Conservation (phyloP, 1,139 yeast species). For the Protomyces inundatus region DNA sequence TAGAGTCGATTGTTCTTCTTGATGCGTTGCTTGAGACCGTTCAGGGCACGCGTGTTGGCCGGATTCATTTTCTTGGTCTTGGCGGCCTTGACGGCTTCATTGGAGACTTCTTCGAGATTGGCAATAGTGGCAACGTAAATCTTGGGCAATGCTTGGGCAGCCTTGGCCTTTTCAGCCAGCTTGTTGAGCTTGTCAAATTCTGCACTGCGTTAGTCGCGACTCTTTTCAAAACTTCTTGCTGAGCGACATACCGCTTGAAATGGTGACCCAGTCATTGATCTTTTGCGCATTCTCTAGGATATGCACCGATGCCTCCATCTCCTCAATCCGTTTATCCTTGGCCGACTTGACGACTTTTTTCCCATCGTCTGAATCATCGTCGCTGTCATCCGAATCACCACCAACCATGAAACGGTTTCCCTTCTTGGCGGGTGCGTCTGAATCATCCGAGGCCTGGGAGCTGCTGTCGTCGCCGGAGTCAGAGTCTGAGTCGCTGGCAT, state of each 20-base stretch:
- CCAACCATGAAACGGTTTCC: slow-evolving; percentile 38
- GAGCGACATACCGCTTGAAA: slow-evolving; percentile 42
- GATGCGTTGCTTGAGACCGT: slow-evolving; percentile 81
- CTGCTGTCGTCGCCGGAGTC: not conserved
- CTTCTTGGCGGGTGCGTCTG: slow-evolving; percentile 43
- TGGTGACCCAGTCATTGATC: slow-evolving; percentile 74
- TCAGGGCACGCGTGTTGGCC: slow-evolving; percentile 78
- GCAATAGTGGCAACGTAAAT: slow-evolving; percentile 64
- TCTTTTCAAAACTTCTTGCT: not conserved
- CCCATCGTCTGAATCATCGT: slow-evolving; percentile 57
- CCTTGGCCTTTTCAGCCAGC: slow-evolving; percentile 64
- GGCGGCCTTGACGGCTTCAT: slow-evolving; percentile 54
- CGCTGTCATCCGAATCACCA: slow-evolving; percentile 50
- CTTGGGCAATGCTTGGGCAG: slow-evolving; percentile 63
- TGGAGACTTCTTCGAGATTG: slow-evolving; percentile 65
- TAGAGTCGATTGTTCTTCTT: slow-evolving; percentile 71
- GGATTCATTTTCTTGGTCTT: slow-evolving; percentile 72
- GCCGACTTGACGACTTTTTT: slow-evolving; percentile 88
- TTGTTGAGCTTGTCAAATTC: slow-evolving; percentile 78
- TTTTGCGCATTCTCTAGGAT: slow-evolving; percentile 65
- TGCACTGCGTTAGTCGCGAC: slow-evolving; percentile 34
- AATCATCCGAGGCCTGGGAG: slow-evolving; percentile 24
- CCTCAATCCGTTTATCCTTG: slow-evolving; percentile 86
- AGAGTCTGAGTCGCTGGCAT: slow-evolving; percentile 41
- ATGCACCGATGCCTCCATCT: slow-evolving; percentile 63